These are phyloP conservation scores for Ophiosphaerella herpotricha DNA, from an alignment of 2,329 filamentous ascomycete genomes.

Conservation along the genomic window DNA sequence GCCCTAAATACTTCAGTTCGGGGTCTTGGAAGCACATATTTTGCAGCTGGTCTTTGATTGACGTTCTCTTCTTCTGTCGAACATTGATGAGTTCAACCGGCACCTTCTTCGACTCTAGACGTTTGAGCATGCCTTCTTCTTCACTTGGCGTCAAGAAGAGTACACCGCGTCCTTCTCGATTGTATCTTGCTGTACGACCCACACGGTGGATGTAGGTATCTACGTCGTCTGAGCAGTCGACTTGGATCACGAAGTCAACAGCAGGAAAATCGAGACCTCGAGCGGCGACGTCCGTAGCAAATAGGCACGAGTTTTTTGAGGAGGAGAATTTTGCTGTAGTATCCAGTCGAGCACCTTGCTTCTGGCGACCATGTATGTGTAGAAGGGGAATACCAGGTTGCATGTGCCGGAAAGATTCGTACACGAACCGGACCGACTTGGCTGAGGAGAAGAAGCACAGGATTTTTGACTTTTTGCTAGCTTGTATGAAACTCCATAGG, in stretches of 20 bases:
- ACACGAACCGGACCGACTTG: slow-evolving; percentile 95
- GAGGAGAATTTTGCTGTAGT: slow-evolving; percentile 83
- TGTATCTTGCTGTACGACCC: slow-evolving; percentile 90
- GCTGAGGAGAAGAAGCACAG: slow-evolving; percentile 94
- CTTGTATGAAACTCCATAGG: slow-evolving; percentile 87
- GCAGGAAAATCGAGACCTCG: slow-evolving; percentile 94
- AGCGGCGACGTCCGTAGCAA: slow-evolving; percentile 94
- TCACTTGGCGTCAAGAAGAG: slow-evolving; percentile 92
- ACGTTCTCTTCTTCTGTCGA: slow-evolving; percentile 85
- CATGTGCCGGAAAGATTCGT: slow-evolving; percentile 88
- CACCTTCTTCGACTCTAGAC: slow-evolving; percentile 86
- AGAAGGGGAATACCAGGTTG: slow-evolving; percentile 92
- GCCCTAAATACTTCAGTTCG: slow-evolving; percentile 90
- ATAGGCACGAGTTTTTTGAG: slow-evolving; percentile 83
- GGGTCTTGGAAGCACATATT: slow-evolving; percentile 96
- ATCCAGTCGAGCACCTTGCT: slow-evolving; percentile 84
- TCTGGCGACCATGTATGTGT: slow-evolving; percentile 92
- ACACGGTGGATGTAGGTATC: slow-evolving; percentile 98
- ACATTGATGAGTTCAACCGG: slow-evolving; percentile 86
- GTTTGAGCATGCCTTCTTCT: slow-evolving; percentile 85
- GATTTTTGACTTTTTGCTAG: slow-evolving; percentile 91
- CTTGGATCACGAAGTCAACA: slow-evolving; percentile 98
- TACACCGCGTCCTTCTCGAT: slow-evolving; percentile 84
- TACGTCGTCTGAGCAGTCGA: slow-evolving; percentile 94
- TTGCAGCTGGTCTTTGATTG: slow-evolving; percentile 82